Conservation (phyloP, 1,284 basidiomycete genomes). For the Tilletia setariae region DNA sequence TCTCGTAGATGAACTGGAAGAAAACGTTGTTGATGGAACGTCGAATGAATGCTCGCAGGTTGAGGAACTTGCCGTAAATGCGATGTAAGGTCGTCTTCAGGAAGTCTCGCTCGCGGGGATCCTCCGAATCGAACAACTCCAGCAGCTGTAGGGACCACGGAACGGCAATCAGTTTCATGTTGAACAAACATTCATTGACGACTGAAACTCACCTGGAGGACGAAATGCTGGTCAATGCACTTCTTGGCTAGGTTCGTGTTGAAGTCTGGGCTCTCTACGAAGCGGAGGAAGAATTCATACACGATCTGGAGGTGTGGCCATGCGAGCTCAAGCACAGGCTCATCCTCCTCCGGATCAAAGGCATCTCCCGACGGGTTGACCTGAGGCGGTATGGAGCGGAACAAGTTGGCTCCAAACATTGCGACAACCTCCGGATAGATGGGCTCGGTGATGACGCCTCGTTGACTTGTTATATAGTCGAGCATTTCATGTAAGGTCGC, state of each 20-base stretch:
- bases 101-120: slow-evolving; percentile 97
- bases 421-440: slow-evolving; percentile 98
- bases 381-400: slow-evolving; percentile 98
- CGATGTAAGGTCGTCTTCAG: slow-evolving; percentile 98
- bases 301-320: slow-evolving; percentile 99
- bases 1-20: slow-evolving; percentile 98
- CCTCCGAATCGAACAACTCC: slow-evolving; percentile 97
- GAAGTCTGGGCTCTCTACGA: slow-evolving; percentile 96
- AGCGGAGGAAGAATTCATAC: slow-evolving; percentile 99
- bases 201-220: slow-evolving; percentile 63
- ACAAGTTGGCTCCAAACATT: slow-evolving; percentile 88
- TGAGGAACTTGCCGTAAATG: slow-evolving; percentile 99
- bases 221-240: slow-evolving; percentile 94
- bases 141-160: slow-evolving; percentile 63
- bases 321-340: slow-evolving; percentile 95
- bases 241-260: slow-evolving; percentile 97
- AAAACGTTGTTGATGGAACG: slow-evolving; percentile 99
- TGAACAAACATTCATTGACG: not conserved
- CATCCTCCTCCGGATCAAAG: slow-evolving; percentile 99
- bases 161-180: not conserved
- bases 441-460: slow-evolving; percentile 91
- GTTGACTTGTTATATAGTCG: slow-evolving; percentile 96
- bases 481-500: slow-evolving; percentile 97
- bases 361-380: slow-evolving; percentile 97
- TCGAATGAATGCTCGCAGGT: slow-evolving; percentile 95